phyloP scores from a whole-genome alignment of 2,329 filamentous ascomycete genomes.

The Ambrosiella beaveri region DNA sequence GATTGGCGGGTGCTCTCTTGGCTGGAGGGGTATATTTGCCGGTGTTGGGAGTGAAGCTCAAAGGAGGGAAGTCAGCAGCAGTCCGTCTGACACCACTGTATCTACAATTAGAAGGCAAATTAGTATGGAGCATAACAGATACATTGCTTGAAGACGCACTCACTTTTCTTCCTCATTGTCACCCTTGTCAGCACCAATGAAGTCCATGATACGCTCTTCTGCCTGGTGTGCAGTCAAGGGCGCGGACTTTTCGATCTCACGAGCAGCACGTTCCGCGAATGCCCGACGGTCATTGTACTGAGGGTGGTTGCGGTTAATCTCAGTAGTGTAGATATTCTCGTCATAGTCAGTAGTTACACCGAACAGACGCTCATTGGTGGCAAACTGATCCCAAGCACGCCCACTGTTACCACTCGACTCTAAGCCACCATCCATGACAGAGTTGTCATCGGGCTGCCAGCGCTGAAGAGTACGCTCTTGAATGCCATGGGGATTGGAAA shows the following conservation, averaged over 20 bases:
- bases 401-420: constrained; percentile 26
- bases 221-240: constrained; percentile 68
- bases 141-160: constrained; percentile 17
- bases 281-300: constrained; percentile 63
- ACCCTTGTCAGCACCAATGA: constrained; percentile 44
- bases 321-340: constrained; percentile 86
- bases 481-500: constrained; percentile 54
- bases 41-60: constrained; percentile 15
- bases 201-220: constrained; percentile 68
- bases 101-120: constrained; percentile 24
- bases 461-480: constrained; percentile 62
- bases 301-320: constrained; percentile 70
- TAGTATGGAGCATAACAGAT: background rate
- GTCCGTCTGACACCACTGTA: constrained; percentile 77
- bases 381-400: constrained; percentile 77
- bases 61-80: constrained; percentile 45
- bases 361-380: constrained; percentile 72
- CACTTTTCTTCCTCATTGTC: constrained; percentile 89
- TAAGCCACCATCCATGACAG: constrained; percentile 49
- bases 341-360: constrained; percentile 82
- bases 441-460: constrained; percentile 52
- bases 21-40: constrained; percentile 78
- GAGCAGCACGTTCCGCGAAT: constrained; percentile 64
- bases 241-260: constrained; percentile 68
- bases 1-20: constrained; percentile 57